A percentile compares a stretch with the other conserved stretches of the same genome.
Conservation (phyloP, 2,329 filamentous ascomycete genomes). For the Arthrinium puccinioides region DNA sequence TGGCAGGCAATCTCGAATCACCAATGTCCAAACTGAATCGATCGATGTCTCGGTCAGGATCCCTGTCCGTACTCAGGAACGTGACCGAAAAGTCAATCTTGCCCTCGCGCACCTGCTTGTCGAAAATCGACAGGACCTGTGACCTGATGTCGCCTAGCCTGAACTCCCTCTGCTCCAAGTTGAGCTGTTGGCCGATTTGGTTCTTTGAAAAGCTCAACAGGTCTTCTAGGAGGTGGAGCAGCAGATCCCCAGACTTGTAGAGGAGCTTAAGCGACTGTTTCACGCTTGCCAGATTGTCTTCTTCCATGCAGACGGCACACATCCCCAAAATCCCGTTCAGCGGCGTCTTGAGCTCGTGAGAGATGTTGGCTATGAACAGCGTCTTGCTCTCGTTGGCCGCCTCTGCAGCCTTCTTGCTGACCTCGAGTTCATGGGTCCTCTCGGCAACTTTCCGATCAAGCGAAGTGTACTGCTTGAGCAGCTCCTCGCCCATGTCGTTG, state of each 20-base stretch:
- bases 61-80: slow-evolving; percentile 52
- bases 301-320: slow-evolving; percentile 88
- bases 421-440: slow-evolving; percentile 75
- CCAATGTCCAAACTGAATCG: slow-evolving; percentile 21
- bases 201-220: slow-evolving; percentile 92
- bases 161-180: slow-evolving; percentile 79
- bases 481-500: slow-evolving; percentile 89
- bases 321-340: slow-evolving; percentile 94
- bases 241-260: slow-evolving; percentile 79
- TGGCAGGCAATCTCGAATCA: slow-evolving; percentile 39
- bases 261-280: slow-evolving; percentile 81
- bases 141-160: slow-evolving; percentile 74
- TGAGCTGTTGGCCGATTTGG: slow-evolving; percentile 79
- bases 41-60: slow-evolving; percentile 23
- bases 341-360: slow-evolving; percentile 81
- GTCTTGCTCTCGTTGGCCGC: slow-evolving; percentile 97
- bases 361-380: slow-evolving; percentile 93
- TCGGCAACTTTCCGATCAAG: slow-evolving; percentile 80
- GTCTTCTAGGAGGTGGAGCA: slow-evolving; percentile 83
- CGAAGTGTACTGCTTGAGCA: slow-evolving; percentile 77
- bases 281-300: slow-evolving; percentile 70
- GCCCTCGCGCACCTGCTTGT: slow-evolving; percentile 79
- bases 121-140: slow-evolving; percentile 80
- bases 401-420: slow-evolving; percentile 86
- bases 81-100: slow-evolving; percentile 66